Conservation (phyloP, 2,329 filamentous ascomycete species). For the Monosporascus sp. region DNA sequence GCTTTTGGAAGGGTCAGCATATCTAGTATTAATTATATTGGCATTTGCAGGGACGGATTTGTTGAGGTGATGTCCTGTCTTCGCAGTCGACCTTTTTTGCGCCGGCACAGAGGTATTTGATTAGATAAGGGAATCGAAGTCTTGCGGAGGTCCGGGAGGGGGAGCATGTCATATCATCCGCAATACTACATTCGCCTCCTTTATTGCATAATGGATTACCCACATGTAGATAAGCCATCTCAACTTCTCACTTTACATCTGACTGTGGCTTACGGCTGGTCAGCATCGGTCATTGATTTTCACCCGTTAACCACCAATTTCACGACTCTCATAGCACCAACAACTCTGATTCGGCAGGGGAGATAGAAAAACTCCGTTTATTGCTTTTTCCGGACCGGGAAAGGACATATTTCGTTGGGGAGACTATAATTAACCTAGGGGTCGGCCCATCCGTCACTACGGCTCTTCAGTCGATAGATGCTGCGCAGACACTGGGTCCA, state of each 20-base stretch:
- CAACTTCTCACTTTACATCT: no score
- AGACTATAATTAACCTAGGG: background rate
- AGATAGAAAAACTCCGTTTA: background rate
- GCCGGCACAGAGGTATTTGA: background rate
- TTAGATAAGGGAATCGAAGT: background rate
- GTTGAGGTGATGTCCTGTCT: background rate
- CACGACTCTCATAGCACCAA: background rate
- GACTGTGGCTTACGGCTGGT: no score
- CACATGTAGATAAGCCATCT: background rate
- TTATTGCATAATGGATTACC: background rate
- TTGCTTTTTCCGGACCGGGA: background rate
- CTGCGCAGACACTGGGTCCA: constrained; percentile 43
- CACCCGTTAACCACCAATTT: background rate
- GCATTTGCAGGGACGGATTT: background rate
- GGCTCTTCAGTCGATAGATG: constrained; percentile 34
- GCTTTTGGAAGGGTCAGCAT: no score
- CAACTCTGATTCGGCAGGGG: background rate
- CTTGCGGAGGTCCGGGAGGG: no score
- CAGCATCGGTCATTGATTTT: constrained; percentile 3
- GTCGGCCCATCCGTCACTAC: background rate
- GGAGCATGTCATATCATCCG: background rate
- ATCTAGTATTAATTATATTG: no score
- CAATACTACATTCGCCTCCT: background rate
- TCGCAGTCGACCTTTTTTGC: background rate
- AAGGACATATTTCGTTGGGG: background rate